Evolutionary conservation across 768 basidiomycete species (phyloP).

Genomic region (Amanita rubescens): DNA sequence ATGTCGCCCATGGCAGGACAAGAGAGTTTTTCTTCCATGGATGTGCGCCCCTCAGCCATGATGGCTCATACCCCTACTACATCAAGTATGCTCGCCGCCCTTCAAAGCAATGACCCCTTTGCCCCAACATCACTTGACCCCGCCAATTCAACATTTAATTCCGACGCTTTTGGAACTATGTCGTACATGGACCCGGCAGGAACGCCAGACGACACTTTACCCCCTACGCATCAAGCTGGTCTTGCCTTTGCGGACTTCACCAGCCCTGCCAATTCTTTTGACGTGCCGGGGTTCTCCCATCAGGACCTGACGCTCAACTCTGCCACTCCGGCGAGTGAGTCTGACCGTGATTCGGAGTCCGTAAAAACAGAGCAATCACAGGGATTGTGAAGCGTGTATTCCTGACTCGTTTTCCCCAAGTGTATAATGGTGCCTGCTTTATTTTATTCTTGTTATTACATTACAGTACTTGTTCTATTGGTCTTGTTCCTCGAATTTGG

Average conservation of each 20-base stretch:
- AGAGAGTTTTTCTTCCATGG: constrained; percentile 64
- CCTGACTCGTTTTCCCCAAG: constrained; percentile 11
- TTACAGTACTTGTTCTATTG: constrained; percentile 3
- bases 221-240: constrained; percentile 49
- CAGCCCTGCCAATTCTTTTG: constrained; percentile 55
- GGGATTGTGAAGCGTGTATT: constrained; percentile 21
- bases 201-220: constrained; percentile 56
- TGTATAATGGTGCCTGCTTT: constrained; percentile 14
- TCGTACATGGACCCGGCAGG: constrained; percentile 72
- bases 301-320: constrained; percentile 59
- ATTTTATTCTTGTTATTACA: constrained; percentile 4
- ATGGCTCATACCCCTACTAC: constrained; percentile 83
- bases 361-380: constrained; percentile 58
- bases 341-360: constrained; percentile 55
- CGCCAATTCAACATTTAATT: constrained; percentile 49
- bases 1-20: constrained; percentile 88
- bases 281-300: constrained; percentile 59
- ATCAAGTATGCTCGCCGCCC: constrained; percentile 84
- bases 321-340: constrained; percentile 46
- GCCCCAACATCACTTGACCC: constrained; percentile 60
- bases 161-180: constrained; percentile 63
- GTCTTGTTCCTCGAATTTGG: constrained; percentile 6
- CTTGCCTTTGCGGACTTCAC: constrained; percentile 68
- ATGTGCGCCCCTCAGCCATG: constrained; percentile 50
- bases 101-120: constrained; percentile 66